phyloP scores from a whole-genome alignment of 352 stramenopile genomes.

The Pythium vanterpoolii region DNA sequence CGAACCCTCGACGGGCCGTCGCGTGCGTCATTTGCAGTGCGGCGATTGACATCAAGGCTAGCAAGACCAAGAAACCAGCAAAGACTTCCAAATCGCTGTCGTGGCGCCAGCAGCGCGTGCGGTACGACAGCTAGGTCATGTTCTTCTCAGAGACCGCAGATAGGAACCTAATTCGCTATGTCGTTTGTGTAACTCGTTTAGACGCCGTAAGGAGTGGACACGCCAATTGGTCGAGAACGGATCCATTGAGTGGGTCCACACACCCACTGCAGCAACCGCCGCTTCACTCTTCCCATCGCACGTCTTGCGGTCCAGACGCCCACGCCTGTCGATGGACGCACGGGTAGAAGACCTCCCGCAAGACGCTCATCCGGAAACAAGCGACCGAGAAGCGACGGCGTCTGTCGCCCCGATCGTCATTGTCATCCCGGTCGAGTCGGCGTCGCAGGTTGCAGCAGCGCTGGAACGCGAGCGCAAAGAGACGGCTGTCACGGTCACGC shows the following conservation, averaged over 20 bases:
- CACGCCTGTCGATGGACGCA: neutral
- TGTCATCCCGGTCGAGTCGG: constrained; percentile 17
- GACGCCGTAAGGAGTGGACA: constrained; percentile 17
- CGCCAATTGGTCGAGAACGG: constrained; percentile 8
- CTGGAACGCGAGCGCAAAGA: constrained; percentile 12
- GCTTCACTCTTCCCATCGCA: constrained; percentile 1
- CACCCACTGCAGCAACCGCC: neutral
- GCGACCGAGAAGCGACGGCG: neutral
- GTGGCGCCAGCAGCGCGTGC: constrained; percentile 16
- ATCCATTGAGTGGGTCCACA: constrained; percentile 14
- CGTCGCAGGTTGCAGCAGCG: neutral
- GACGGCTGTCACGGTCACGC: neutral
- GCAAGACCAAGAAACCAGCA: constrained; percentile 1
- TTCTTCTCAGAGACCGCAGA: neutral
- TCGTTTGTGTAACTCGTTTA: neutral
- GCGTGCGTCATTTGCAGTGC: constrained; percentile 22
- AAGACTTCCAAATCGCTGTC: constrained; percentile 15
- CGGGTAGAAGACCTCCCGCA: neutral
- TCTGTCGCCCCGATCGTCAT: constrained; percentile 10
- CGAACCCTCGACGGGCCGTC: constrained; percentile 16
- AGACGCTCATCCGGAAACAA: neutral
- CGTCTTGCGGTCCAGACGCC: constrained; percentile 3
- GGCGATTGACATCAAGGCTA: neutral
- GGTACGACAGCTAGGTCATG: neutral
- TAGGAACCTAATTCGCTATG: neutral